Conservation (phyloP, 2,329 filamentous ascomycete species). For the Zymoseptoria passerinii region DNA sequence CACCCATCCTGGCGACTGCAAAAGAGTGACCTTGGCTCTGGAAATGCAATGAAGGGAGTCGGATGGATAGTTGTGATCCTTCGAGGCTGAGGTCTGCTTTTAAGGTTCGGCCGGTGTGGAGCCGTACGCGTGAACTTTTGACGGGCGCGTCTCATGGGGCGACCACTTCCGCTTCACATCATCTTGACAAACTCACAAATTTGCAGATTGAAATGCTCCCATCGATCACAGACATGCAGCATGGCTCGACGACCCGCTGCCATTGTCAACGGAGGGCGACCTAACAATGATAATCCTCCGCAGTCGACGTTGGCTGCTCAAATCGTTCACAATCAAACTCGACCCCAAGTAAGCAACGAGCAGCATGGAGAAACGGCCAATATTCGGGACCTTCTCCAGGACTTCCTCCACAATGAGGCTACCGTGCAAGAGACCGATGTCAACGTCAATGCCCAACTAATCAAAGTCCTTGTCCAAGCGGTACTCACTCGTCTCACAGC, state of each 20-base stretch:
- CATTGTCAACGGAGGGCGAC: constrained; percentile 5
- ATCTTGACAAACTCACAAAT: not conserved
- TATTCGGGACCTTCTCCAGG: constrained; percentile 65
- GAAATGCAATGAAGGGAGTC: not conserved
- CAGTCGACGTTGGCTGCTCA: constrained; percentile 83
- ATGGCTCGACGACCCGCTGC: constrained; percentile 33
- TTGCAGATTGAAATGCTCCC: not conserved
- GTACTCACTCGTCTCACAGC: constrained; percentile 62
- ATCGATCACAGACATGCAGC: constrained; percentile 4
- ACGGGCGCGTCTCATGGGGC: not conserved
- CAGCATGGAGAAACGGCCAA: constrained; percentile 42
- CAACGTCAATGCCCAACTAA: constrained; percentile 73
- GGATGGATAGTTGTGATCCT: not conserved
- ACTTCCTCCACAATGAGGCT: constrained; percentile 43
- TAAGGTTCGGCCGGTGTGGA: not conserved
- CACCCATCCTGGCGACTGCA: constrained; percentile 22
- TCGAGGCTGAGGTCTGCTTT: not conserved
- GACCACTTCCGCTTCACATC: not conserved
- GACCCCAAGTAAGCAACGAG: constrained; percentile 51
- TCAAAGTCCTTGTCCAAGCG: constrained; percentile 74
- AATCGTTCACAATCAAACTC: constrained; percentile 64
- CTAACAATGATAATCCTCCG: constrained; percentile 33
- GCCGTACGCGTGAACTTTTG: not conserved
- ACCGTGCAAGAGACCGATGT: constrained; percentile 54
- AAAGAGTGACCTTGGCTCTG: not conserved